Base-by-base conservation (phyloP, 2,329 filamentous ascomycete species). In the Neofusicoccum kwambonambiense region DNA sequence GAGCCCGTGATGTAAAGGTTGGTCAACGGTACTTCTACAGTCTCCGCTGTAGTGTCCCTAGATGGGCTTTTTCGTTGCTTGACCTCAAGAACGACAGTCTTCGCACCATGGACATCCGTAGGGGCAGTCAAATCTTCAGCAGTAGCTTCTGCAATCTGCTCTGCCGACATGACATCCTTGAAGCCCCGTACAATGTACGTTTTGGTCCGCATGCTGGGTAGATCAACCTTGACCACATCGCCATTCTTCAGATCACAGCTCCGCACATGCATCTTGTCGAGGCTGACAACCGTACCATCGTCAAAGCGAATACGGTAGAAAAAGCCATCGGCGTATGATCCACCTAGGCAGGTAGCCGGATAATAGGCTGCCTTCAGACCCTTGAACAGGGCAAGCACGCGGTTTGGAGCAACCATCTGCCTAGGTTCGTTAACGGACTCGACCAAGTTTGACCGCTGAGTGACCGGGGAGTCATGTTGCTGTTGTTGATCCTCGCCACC, bases 321-420 rank as follows among this genome's bases (percentile, higher is more conserved):
- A 42, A 70, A 69, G 0, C 74, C 70, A 11, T 76, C 72, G 2
- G 74, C 70, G 50, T 77, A 72, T 19, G 81, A 76, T 15, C 74
- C 76, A 2, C 82, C 83, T 39, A 87, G 72, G 69, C 82, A 88
- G n/a, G 81, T 85, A 8, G 84, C 87, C 54, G 87, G 85, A 70
- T 86, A 87, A 71, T 84, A 89, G n/a, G 77, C 79, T 62, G 81
- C 80, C 54, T 78, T 81, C n/a, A 78, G 78, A 19, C 83, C 82
- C 68, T 81, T 86, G 81, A 86, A 89, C 34, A 80, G 78, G 7
- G 86, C 86, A 67, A 88, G 80, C 0, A 89, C 81, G 66, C 87
- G 81, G 62, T 84, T 83, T 4, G 82, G 81, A 12, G 79, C 77
- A 27, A 81, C 68, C 9, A 77, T 42, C 31, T 72, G 69, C 12